phyloP scores from a whole-genome alignment of 176 grass and related monocot genomes.

The Carex kokanica region DNA sequence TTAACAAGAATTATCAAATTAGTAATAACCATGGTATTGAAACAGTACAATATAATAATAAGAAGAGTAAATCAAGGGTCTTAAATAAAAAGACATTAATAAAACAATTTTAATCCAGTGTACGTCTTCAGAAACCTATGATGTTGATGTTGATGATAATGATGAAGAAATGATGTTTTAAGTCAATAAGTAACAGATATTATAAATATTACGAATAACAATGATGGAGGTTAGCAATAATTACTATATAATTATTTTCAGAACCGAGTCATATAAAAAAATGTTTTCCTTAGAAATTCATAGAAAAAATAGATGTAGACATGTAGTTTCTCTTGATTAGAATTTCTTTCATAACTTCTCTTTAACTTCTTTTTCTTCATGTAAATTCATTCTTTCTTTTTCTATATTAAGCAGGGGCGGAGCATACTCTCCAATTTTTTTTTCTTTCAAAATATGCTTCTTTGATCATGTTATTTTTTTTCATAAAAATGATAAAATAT shows the following conservation, averaged over 20 bases:
- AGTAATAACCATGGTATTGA: background rate
- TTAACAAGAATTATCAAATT: background rate
- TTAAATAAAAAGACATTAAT: no score
- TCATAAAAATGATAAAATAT: no score
- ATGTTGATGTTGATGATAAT: background rate
- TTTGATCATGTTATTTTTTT: no score
- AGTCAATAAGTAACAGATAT: background rate
- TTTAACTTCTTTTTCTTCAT: background rate
- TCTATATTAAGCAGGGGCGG: background rate
- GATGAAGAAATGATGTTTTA: background rate
- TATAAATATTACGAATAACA: background rate
- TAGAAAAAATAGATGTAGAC: background rate
- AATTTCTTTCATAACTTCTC: background rate
- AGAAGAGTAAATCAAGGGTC: no score
- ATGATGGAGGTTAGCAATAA: background rate
- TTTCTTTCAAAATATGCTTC: background rate
- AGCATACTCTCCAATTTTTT: background rate
- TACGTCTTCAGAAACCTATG: no score
- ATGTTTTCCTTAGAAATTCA: background rate
- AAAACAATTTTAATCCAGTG: no score
- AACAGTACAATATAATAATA: background rate
- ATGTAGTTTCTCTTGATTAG: background rate
- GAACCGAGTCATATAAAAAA: background rate
- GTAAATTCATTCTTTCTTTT: background rate
- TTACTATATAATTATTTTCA: background rate